Conservation (phyloP, 306 rosid species). For the Geum urbanum region DNA sequence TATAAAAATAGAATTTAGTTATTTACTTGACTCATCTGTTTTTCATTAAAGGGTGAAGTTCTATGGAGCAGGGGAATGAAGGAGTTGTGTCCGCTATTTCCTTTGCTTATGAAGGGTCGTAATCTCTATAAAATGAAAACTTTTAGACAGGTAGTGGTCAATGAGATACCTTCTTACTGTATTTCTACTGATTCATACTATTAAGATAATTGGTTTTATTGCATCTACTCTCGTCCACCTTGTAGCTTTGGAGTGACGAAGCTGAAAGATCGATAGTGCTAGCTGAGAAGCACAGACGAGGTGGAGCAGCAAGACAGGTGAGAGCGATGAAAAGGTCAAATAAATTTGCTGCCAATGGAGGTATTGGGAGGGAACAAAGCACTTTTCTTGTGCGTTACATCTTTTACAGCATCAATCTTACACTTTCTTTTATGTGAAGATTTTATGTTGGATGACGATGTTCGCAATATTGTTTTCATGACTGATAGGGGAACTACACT, state of each 20-base stretch:
- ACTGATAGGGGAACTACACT: too few relatives aligned
- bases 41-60: constrained; percentile 62
- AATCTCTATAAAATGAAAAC: constrained; percentile 74
- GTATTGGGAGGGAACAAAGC: constrained; percentile 22
- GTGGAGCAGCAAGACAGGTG: constrained; percentile 60
- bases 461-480: too few relatives aligned
- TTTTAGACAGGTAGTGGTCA: constrained; percentile 53
- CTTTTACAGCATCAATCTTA: background rate
- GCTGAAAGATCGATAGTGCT: constrained; percentile 60
- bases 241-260: constrained; percentile 71
- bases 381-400: constrained; percentile 9
- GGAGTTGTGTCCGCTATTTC: constrained; percentile 52
- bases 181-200: background rate
- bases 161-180: background rate
- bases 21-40: constrained; percentile 10
- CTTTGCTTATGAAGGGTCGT: constrained; percentile 79
- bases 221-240: constrained; percentile 17
- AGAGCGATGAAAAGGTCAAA: constrained; percentile 39
- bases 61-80: constrained; percentile 65
- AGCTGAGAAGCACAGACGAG: constrained; percentile 69
- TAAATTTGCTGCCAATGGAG: constrained; percentile 35
- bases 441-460: background rate
- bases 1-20: background rate
- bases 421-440: constrained; percentile 11
- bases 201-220: constrained; percentile 12